Conservation (phyloP, 805 yeast genomes). For the Myxozyma sirexii region DNA sequence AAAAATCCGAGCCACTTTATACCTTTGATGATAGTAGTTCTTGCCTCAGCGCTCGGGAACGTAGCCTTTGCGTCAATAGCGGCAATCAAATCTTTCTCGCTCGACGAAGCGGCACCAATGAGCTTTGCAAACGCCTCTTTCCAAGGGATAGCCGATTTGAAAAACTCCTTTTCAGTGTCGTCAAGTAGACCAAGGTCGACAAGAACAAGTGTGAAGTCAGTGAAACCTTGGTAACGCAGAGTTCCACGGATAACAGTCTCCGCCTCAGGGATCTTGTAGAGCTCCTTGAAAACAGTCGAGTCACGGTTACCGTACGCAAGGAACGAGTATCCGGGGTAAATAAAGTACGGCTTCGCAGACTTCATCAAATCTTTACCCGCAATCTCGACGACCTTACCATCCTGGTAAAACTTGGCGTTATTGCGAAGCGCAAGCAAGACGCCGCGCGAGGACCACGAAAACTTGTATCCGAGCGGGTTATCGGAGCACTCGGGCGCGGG, state of each 20-base stretch:
- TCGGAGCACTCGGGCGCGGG: conserved; percentile 98
- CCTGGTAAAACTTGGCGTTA: conserved; percentile 83
- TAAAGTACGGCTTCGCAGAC: conserved; percentile 90
- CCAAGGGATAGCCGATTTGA: conserved; percentile 71
- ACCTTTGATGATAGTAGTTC: conserved; percentile 84
- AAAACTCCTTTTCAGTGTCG: conserved; percentile 67
- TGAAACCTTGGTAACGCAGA: conserved; percentile 97
- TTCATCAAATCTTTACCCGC: conserved; percentile 92
- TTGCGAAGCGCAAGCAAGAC: conserved; percentile 94
- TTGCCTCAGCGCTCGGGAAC: conserved; percentile 79
- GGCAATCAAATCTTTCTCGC: conserved; percentile 72
- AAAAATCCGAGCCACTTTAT: conserved; percentile 93
- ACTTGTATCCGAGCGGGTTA: conserved; percentile 98
- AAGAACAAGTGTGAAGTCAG: conserved; percentile 91
- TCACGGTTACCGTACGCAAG: conserved; percentile 98
- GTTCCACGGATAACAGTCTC: conserved; percentile 97
- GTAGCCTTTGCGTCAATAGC: conserved; percentile 76
- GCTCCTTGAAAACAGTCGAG: conserved; percentile 88
- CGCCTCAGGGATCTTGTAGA: conserved; percentile 95
- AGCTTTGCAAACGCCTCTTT: conserved; percentile 79
- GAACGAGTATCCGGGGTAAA: conserved; percentile 93
- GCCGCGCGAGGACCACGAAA: conserved; percentile 99
- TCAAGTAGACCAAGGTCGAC: conserved; percentile 92
- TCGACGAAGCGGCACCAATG: conserved; percentile 70
- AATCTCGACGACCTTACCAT: conserved; percentile 79